Base-by-base conservation (phyloP, 176 grass and related monocot species). In the Eleusine coracana region DNA sequence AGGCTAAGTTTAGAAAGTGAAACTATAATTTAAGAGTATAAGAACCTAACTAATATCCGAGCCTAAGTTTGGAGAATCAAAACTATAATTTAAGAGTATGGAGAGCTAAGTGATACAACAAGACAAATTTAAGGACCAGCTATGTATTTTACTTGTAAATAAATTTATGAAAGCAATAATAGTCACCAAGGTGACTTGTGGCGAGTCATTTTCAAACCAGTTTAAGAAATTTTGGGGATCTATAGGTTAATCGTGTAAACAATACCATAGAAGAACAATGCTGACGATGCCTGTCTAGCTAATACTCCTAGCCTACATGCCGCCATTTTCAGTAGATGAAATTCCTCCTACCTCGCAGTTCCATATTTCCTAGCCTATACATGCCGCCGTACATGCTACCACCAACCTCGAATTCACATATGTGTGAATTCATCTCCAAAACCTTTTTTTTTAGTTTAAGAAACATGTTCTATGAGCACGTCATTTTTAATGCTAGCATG, bases 111-210 rank as follows among this genome's bases (percentile, higher is more conserved):
- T 34, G 31, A 34, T 1, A 34, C 31, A 34, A 34, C 31, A 2
- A 34, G 31, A 34, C 31, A 34, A 34, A 2, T 34, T 34, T 34
- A 34, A 34, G 31, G 31, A 34, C 2, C 31, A 34, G 31, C 31
- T 34, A 34, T 34, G 31, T 2, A 34, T 34, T 34, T 34, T 34
- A 34, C 2, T 34, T 2, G 2, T 2, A 71, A 62, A 37, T 2
- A 6, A 25, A 66, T 55, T 37, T 56, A 78, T 5, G 5, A 13
- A 58, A 71, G 67, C 34, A 83, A 66, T 36, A 59, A 59, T 36
- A 28, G 50, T 31, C 75, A 74, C 34, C 20, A 72, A 88, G 59
- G 61, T 84, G 76, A 88, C 76, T 49, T 51, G 38, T 44, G 60
- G 18, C 6, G 31, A 42, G 75, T 62, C 69, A 50, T 62, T 74